A percentile compares a stretch with the other conserved stretches of the same genome.
These are phyloP conservation scores for Brasenia schreberi DNA, from an alignment of 164 flowering plant species.

Conservation along the genomic window DNA sequence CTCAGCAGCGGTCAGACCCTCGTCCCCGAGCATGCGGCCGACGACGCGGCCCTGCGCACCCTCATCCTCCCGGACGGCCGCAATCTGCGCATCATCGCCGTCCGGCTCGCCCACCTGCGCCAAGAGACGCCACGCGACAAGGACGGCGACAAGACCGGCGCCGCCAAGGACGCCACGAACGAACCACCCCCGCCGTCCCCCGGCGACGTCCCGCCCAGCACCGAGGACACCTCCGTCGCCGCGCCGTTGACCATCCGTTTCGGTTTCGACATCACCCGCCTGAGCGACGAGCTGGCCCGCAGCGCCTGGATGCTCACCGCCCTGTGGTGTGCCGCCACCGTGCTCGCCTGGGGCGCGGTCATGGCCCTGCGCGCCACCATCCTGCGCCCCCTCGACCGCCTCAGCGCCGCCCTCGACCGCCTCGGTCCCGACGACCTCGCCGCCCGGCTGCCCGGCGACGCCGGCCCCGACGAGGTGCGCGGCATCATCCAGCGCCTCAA, in stretches of 20 bases:
- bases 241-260: no score
- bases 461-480: not conserved
- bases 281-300: not conserved
- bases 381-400: not conserved
- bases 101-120: no score
- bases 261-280: no score
- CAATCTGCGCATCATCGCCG: no score
- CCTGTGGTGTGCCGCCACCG: not conserved
- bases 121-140: not conserved
- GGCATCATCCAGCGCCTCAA: not conserved
- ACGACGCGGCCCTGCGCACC: no score
- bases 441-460: not conserved
- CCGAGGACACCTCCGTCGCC: not conserved
- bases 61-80: no score
- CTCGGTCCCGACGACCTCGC: not conserved
- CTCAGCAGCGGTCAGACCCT: no score
- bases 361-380: not conserved
- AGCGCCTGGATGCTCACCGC: not conserved
- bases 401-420: not conserved
- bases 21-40: no score
- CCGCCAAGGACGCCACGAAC: not conserved
- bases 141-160: not conserved
- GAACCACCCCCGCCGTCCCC: not conserved
- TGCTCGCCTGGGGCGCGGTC: not conserved
- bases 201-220: not conserved